phyloP scores from a whole-genome alignment of 2,329 filamentous ascomycete species.

The Nothophaeocryptopus gaeumannii region DNA sequence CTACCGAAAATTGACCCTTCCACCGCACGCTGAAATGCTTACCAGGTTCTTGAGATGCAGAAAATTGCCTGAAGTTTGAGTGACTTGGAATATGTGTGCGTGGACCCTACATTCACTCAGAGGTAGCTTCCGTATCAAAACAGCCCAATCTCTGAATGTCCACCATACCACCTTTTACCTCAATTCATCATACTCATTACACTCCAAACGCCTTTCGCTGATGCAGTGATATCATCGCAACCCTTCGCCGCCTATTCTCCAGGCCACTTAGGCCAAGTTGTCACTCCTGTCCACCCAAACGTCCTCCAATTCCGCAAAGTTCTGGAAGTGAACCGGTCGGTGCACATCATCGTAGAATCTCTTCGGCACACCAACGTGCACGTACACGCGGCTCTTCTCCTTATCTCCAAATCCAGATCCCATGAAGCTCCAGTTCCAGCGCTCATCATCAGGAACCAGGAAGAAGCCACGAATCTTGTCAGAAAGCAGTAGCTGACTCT shows the following conservation, averaged over 20 bases:
- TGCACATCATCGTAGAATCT: constrained; percentile 92
- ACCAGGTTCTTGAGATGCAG: no score
- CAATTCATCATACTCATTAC: no score
- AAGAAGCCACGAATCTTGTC: constrained; percentile 96
- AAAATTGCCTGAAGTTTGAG: no score
- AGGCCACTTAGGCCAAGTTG: constrained; percentile 71
- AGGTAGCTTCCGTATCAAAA: no score
- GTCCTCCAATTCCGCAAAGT: constrained; percentile 95
- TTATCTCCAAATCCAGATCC: constrained; percentile 81
- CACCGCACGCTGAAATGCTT: no score
- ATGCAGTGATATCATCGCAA: no score
- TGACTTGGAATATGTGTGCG: no score
- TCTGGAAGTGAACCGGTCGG: constrained; percentile 91
- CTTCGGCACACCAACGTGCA: constrained; percentile 86
- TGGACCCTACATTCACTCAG: no score
- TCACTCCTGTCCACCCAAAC: constrained; percentile 91
- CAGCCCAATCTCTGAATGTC: no score
- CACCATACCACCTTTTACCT: no score
- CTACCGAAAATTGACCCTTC: no score
- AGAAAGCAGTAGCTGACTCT: constrained; percentile 87
- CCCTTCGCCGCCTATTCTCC: background rate
- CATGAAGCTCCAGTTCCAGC: constrained; percentile 99
- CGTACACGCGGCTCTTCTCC: constrained; percentile 79
- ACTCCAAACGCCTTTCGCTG: no score
- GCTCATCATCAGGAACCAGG: constrained; percentile 82